Evolutionary conservation across 2,329 filamentous ascomycete genomes (phyloP), one percentile per base, ranked within the genome.

Genomic region (Chaetomium strumarium): DNA sequence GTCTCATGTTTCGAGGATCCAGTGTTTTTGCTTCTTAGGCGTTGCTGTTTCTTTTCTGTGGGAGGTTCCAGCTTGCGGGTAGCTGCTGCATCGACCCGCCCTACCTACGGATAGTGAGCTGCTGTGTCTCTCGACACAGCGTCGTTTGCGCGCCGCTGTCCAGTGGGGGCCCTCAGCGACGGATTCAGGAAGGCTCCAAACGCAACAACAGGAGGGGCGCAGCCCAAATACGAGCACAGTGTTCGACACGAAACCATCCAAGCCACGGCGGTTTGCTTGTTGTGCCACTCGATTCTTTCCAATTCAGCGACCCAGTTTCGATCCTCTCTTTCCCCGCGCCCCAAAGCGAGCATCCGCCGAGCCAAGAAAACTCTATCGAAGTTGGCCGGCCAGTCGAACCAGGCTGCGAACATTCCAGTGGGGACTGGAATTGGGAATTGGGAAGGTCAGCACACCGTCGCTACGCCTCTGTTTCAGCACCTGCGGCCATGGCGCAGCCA

Each of bases 401-500:
- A 51, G 10, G 17, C 43, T 44, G 52, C 52, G 47, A 7, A 51
- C 47, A 33, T 14, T 48, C 13, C 12, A 31, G 47, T 47, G 47
- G 47, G 30, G 46, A 39, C 41, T 20, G 13, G 29, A 30, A 43
- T 16, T 17, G 13, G 41, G 14, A 46, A 46, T 46, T 30, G 20
- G 13, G 48, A 17, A 17, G 19, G 14, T 16, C 38, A 37, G 14
- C n/a, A 14, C 4, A 7, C 44, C 36, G 17, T 42, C 37, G 49
- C 51, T 53, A 41, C 53, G 49, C 52, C 54, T 7, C 33, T n/a
- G 43, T 46, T 47, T 52, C 53, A 41, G 36, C 31, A 44, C 20
- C 40, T 20, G 24, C 46, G 38, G 34, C 14, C 17, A 62, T 62
- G 60, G 60, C 57, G 43, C 55, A 58, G 46, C 36, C 47, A 49